These are phyloP conservation scores for Pouteria glomerata DNA, from an alignment of 148 eudicot species.

Conservation along the genomic window DNA sequence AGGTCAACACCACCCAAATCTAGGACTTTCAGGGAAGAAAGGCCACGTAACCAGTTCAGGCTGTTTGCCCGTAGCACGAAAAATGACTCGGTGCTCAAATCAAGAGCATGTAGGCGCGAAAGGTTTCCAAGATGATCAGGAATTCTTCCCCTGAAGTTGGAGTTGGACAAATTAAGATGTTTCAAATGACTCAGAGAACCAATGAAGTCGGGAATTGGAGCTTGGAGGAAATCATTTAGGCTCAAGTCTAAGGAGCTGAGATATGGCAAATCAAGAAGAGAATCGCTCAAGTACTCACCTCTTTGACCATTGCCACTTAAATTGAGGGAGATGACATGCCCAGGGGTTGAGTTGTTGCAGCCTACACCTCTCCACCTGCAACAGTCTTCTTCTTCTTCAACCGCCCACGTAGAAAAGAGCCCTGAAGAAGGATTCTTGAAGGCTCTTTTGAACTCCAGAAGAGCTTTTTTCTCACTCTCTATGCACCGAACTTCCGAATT, in stretches of 20 bases:
- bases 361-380: constrained; percentile 6
- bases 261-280: constrained; percentile 2
- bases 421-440: too few relatives aligned
- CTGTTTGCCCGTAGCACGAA: background rate
- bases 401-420: too few relatives aligned
- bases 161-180: too few relatives aligned
- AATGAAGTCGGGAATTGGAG: background rate
- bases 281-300: background rate
- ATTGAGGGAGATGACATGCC: background rate
- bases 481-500: too few relatives aligned
- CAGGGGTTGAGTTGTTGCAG: too few relatives aligned
- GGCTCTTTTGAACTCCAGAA: too few relatives aligned
- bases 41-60: background rate
- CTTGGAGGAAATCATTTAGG: background rate
- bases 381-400: background rate
- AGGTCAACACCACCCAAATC: background rate
- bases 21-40: background rate
- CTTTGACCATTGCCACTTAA: background rate
- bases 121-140: too few relatives aligned
- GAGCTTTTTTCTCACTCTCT: too few relatives aligned
- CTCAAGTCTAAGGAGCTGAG: background rate
- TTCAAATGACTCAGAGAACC: background rate
- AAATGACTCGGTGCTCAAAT: background rate
- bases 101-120: background rate
- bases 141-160: background rate